Base-by-base conservation (phyloP, 129 eudicot species). In the Calendula officinalis region DNA sequence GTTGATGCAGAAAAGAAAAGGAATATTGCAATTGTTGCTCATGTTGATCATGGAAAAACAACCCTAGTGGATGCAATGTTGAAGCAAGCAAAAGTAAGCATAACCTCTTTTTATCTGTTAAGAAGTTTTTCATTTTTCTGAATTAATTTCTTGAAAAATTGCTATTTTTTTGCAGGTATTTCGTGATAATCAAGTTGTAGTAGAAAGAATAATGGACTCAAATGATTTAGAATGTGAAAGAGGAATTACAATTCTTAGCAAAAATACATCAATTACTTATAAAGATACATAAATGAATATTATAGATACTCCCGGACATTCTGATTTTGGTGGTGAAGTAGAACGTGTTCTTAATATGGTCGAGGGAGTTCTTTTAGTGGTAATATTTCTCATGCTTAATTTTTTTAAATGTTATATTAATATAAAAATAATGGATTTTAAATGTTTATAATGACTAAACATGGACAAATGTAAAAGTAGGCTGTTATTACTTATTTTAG, bases 141-240 rank as follows among this genome's bases (percentile, higher is more conserved):
- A 51, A 42, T n/a, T n/a, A n/a, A n/a, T n/a, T n/a, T n/a, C n/a
- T 43, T 53, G 13, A 41, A 13, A n/a, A 27, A 3, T 12, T 68
- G 15, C 42, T 56, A 56, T 45, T 22, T n/a, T 53, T 49, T n/a
- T 78, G 80, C 84, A 94, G 99, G 99, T 94, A 33, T 94, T 94
- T 82, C 99, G 99, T 40, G 97, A 88, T 66, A 94, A 94, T 74
- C 97, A 94, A 77, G 69, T 84, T 64, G 85, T 94, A 4, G 97
- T 88, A 69, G 97, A 88, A 84, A 89, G 99, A 86, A 86, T 94
- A 67, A 88, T 94, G 99, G 99, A 94, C 78, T 94, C 99, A n/a
- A 94, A 94, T 80, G 99, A 88, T 67, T 81, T 94, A 10, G 97
- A 94, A 73, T 92, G 99, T 49, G 99, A 94, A 73, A 88, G 99